Evolutionary conservation across 257 asterid genomes (phyloP).

Genomic region (Voacanga thouarsii): DNA sequence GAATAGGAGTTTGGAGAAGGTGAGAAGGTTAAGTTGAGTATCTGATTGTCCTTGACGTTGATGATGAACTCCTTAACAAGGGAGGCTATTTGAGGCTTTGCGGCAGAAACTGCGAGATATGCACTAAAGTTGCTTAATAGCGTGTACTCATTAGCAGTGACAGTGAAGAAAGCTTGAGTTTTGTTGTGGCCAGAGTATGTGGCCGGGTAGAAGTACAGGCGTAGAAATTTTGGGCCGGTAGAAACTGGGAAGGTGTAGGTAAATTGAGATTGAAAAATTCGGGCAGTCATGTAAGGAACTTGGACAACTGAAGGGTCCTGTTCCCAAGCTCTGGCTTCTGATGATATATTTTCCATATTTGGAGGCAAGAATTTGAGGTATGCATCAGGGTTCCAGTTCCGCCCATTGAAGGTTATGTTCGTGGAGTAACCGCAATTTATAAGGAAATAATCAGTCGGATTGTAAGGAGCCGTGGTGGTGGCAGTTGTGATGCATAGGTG

Average conservation of each 20-base stretch:
- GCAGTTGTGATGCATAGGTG: not conserved
- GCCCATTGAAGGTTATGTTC: constrained; percentile 7
- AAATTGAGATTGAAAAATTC: constrained; percentile 36
- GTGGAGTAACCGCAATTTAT: constrained; percentile 46
- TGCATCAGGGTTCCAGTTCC: constrained; percentile 46
- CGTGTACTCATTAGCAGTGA: constrained; percentile 37
- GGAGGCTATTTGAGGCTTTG: not conserved
- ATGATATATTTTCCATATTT: constrained; percentile 25
- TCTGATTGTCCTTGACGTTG: constrained; percentile 28
- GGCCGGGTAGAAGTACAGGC: constrained; percentile 49
- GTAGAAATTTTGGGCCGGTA: constrained; percentile 47
- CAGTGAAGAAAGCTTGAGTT: constrained; percentile 26
- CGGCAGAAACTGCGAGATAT: not conserved
- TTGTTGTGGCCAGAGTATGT: constrained; percentile 24
- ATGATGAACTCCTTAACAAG: constrained; percentile 33
- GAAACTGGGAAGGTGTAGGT: constrained; percentile 43
- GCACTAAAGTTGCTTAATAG: constrained; percentile 48
- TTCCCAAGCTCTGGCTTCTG: constrained; percentile 5
- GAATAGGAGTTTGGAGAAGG: constrained; percentile 40
- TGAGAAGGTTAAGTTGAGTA: constrained; percentile 35
- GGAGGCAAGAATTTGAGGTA: constrained; percentile 28
- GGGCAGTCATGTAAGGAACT: constrained; percentile 43
- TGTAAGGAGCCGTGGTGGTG: constrained; percentile 17
- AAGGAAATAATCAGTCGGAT: constrained; percentile 40
- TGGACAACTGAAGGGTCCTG: constrained; percentile 16